Base-by-base conservation (phyloP, 2,329 filamentous ascomycete genomes). In the Fusarium sp. region DNA sequence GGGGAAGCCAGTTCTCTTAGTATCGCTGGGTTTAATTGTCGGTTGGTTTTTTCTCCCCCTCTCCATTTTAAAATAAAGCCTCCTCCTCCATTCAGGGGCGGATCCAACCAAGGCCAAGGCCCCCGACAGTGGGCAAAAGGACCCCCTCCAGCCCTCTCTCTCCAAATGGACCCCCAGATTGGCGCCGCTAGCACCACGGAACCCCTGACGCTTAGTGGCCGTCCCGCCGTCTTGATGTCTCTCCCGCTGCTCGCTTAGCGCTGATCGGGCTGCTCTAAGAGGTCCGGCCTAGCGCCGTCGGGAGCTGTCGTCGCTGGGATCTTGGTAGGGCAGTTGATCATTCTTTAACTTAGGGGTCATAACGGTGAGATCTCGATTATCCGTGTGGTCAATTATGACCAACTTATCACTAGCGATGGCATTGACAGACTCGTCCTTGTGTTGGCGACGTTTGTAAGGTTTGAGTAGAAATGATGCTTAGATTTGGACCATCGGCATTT, bases 21-120 rank as follows among this genome's bases (percentile, higher is more conserved):
- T 58, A 68, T 72, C 58, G 44, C 68, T 73, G 54, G 69, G 71
- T 72, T 75, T 74, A 74, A 74, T 75, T 75, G 72, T 74, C 72
- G 66, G 66, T 69, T 72, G 58, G 67, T 58, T 69, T 70, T 68
- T 60, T 60, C 22, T 20, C 46, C 61, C 57, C 55, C 63, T 63
- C 56, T 65, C 68, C 68, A 72, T 71, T 71, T 71, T 71, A 71
- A 71, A 73, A 74, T 72, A 73, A 69, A 73, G 71, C 62, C 58
- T 72, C 66, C 61, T 70, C 66, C 38, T 49, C 71, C 65, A 61
- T 72, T 75, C 73, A 75, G 73, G 73, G 73, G 73, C 71, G 68
- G 68, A 73, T 75, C 73, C 71, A 72, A 65, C 62, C 69, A 72
- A 68, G 66, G 58, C 28, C 28, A 58, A 68, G 66, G 58, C 62